phyloP scores from a whole-genome alignment of 202 grass and related monocot genomes.

The Dendrocalamus latiflorus region DNA sequence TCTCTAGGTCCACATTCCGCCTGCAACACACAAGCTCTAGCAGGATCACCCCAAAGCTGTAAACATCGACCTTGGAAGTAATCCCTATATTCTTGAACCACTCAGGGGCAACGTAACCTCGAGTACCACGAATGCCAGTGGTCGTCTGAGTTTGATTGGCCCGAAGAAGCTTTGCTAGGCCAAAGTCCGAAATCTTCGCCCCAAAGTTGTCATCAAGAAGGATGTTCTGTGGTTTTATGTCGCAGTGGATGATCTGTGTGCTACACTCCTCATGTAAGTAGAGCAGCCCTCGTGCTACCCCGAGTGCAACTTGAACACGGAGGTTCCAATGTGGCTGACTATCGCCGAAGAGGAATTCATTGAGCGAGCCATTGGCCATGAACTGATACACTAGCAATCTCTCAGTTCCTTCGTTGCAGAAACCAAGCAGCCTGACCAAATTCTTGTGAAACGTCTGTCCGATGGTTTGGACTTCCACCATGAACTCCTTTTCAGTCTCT shows the following conservation, averaged over 20 bases:
- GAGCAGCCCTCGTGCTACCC: slow-evolving; percentile 47
- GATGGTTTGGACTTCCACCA: slow-evolving; percentile 56
- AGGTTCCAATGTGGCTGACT: slow-evolving; percentile 28
- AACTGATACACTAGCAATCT: slow-evolving; percentile 63
- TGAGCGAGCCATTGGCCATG: slow-evolving; percentile 63
- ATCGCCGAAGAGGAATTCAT: slow-evolving; percentile 18
- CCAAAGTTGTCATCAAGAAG: slow-evolving; percentile 39
- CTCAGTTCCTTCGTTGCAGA: slow-evolving; percentile 56
- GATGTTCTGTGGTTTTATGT: slow-evolving; percentile 80
- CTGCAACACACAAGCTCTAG: slow-evolving; percentile 65
- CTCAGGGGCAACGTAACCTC: slow-evolving; percentile 76
- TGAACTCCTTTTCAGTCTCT: slow-evolving; percentile 63
- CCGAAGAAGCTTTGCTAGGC: slow-evolving; percentile 65
- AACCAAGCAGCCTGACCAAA: slow-evolving; percentile 49
- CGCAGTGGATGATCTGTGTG: slow-evolving; percentile 74
- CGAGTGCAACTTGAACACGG: slow-evolving; percentile 43
- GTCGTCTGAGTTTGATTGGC: slow-evolving; percentile 53
- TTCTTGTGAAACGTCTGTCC: slow-evolving; percentile 64
- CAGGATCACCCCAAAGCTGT: slow-evolving; percentile 70
- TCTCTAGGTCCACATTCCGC: slow-evolving; percentile 42
- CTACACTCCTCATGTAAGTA: slow-evolving; percentile 78
- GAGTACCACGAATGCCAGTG: slow-evolving; percentile 59
- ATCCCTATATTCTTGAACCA: slow-evolving; percentile 64
- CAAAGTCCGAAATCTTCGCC: slow-evolving; percentile 73
- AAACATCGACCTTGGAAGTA: slow-evolving; percentile 63